These are phyloP conservation scores for Puccinia sorghi DNA, from an alignment of 1,284 basidiomycete genomes.

Conservation along the genomic window DNA sequence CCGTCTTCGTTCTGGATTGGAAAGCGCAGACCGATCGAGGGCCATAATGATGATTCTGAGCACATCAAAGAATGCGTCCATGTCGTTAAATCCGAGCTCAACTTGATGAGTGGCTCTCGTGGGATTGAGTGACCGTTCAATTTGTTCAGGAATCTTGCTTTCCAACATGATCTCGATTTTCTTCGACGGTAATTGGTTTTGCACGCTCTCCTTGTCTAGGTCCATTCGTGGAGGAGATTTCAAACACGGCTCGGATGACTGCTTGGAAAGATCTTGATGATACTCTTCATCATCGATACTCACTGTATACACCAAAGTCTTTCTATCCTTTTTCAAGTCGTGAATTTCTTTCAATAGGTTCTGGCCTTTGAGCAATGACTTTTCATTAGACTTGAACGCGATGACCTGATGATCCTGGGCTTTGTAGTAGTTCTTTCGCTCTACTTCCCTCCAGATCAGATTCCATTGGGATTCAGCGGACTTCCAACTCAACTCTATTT, in stretches of 20 bases:
- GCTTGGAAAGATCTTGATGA: conserved; percentile 13
- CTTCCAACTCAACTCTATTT: conserved; percentile 48
- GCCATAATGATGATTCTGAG: conserved; percentile 41
- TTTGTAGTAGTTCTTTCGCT: conserved; percentile 49
- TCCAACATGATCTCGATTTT: conserved; percentile 17
- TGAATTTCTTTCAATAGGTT: conserved; percentile 47
- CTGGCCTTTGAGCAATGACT: conserved; percentile 42
- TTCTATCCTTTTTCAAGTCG: conserved; percentile 37
- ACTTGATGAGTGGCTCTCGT: conserved; percentile 39
- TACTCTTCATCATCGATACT: conserved; percentile 1
- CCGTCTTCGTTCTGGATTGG: conserved; percentile 36
- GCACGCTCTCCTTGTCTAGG: not conserved
- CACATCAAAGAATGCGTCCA: conserved; percentile 47
- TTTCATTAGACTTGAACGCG: conserved; percentile 47
- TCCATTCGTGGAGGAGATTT: conserved; percentile 1
- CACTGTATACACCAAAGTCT: conserved; percentile 20
- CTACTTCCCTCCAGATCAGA: conserved; percentile 49
- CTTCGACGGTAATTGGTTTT: not conserved
- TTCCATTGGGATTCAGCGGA: conserved; percentile 50
- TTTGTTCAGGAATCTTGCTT: conserved; percentile 24
- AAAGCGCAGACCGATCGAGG: conserved; percentile 42
- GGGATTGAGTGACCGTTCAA: conserved; percentile 11
- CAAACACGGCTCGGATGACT: not conserved
- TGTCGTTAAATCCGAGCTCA: conserved; percentile 46
- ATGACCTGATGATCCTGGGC: conserved; percentile 50